Percentiles rank a stretch among this genome's conserved stretches.
These are phyloP conservation scores for Cajanus cajan DNA, from an alignment of 306 rosid species.

Conservation along the genomic window DNA sequence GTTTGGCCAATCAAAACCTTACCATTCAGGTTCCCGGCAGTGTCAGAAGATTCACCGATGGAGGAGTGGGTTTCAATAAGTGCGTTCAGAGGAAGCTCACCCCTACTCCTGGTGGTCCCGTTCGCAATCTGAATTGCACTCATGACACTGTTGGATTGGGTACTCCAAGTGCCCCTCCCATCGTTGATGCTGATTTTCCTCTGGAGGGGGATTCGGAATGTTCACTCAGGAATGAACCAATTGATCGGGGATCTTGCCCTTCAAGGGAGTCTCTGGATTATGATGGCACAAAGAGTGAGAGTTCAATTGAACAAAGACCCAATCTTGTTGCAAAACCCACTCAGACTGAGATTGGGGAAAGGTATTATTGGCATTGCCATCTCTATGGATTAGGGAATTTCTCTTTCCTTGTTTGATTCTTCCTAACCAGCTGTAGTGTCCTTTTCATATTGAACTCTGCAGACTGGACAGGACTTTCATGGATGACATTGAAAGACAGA, in stretches of 20 bases:
- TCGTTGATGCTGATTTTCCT: slow-evolving; percentile 43
- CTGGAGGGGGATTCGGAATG: slow-evolving; percentile 34
- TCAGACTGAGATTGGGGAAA: slow-evolving; percentile 47
- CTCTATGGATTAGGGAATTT: not conserved
- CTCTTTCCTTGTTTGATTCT: not conserved
- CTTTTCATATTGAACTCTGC: slow-evolving; percentile 31
- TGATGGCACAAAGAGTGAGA: slow-evolving; percentile 48
- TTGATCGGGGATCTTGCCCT: slow-evolving; percentile 38
- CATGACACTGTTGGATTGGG: slow-evolving; percentile 63
- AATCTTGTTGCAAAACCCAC: slow-evolving; percentile 23
- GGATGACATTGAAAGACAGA: slow-evolving; percentile 46
- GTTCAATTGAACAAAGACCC: slow-evolving; percentile 41
- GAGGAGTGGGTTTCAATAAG: slow-evolving; percentile 50
- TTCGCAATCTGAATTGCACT: slow-evolving; percentile 37
- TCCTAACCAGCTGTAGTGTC: not conserved
- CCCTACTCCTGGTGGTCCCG: slow-evolving; percentile 46
- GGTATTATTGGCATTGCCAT: slow-evolving; percentile 45
- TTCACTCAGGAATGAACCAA: slow-evolving; percentile 33
- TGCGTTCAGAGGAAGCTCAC: slow-evolving; percentile 48
- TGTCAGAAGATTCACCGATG: slow-evolving; percentile 70
- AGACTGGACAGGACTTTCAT: slow-evolving; percentile 45
- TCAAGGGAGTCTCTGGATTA: slow-evolving; percentile 45
- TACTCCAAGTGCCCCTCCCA: slow-evolving; percentile 99
- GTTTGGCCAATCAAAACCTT: slow-evolving; percentile 55
- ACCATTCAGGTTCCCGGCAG: slow-evolving; percentile 58